A percentile compares a stretch with the other conserved stretches of the same genome.
Evolutionary conservation across 179 eudicot genomes (phyloP).

Genomic region (Corrigiola litoralis): DNA sequence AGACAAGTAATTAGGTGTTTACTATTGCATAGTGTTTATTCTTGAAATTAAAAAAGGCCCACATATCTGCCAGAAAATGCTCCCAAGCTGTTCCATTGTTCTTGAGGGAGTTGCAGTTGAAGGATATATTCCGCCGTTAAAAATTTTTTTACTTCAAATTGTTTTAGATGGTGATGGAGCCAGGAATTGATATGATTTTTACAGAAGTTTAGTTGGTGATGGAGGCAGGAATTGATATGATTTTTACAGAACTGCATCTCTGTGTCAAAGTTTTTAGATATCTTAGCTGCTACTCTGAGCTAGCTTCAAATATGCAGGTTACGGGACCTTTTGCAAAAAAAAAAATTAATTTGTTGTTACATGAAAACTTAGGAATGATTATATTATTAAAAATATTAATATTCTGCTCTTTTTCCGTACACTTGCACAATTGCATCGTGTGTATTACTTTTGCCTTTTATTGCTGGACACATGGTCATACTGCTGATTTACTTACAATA

Average conservation of each 20-base stretch:
- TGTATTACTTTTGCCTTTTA: neutral
- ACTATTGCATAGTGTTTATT: too few species aligned
- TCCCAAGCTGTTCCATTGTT: too few species aligned
- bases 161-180: neutral
- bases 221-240: neutral
- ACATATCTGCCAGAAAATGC: too few species aligned
- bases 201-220: neutral
- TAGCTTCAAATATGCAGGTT: too few species aligned
- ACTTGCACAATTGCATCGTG: neutral
- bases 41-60: too few species aligned
- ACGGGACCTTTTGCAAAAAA: too few species aligned
- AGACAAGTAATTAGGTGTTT: too few species aligned
- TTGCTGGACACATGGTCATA: neutral
- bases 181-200: neutral
- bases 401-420: neutral
- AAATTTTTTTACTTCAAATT: too few species aligned
- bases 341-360: too few species aligned
- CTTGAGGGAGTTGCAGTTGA: too few species aligned
- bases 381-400: neutral
- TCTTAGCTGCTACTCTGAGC: neutral
- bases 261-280: neutral
- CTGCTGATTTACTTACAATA: neutral
- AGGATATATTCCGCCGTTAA: too few species aligned
- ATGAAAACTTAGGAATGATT: too few species aligned
- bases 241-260: neutral